Evolutionary conservation across 495 filamentous ascomycete species (phyloP).

Genomic region (Penicillium robsamsonii): DNA sequence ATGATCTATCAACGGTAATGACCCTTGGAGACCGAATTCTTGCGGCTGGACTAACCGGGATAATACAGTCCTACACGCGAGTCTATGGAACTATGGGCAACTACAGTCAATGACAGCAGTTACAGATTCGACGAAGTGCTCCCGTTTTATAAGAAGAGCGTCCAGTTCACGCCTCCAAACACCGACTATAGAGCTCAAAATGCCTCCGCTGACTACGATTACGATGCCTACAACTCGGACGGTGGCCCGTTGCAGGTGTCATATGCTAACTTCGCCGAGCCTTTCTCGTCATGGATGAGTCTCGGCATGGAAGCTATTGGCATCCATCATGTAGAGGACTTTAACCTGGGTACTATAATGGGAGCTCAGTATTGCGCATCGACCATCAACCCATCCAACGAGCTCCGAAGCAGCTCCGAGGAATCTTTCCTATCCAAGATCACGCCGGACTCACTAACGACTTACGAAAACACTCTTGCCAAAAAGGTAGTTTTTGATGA

Average conservation of each 20-base stretch:
- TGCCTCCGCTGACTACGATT: conserved; percentile 45
- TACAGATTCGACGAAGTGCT: conserved; percentile 54
- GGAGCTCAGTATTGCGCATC: conserved; percentile 39
- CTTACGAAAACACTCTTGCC: conserved; percentile 1
- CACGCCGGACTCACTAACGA: not conserved
- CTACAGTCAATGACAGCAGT: conserved; percentile 51
- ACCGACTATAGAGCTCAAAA: conserved; percentile 33
- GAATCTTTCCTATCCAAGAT: conserved; percentile 32
- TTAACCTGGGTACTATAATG: conserved; percentile 41
- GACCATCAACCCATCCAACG: conserved; percentile 36
- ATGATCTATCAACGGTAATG: conserved; percentile 45
- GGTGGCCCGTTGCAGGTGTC: conserved; percentile 51
- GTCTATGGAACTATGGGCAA: conserved; percentile 55
- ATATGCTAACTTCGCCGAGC: conserved; percentile 47
- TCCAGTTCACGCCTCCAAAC: conserved; percentile 53
- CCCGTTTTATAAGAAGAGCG: conserved; percentile 54
- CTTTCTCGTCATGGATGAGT: conserved; percentile 44
- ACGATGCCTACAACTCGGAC: conserved; percentile 25
- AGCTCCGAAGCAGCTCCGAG: conserved; percentile 40
- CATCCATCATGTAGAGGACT: conserved; percentile 31
- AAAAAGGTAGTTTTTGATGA: conserved; percentile 7
- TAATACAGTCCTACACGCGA: conserved; percentile 33
- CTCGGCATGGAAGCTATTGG: conserved; percentile 40
- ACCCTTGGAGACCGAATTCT: not conserved
- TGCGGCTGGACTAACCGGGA: not conserved